These are phyloP conservation scores for Oenanthe sinensis DNA, from an alignment of 129 eudicot genomes.

Conservation along the genomic window DNA sequence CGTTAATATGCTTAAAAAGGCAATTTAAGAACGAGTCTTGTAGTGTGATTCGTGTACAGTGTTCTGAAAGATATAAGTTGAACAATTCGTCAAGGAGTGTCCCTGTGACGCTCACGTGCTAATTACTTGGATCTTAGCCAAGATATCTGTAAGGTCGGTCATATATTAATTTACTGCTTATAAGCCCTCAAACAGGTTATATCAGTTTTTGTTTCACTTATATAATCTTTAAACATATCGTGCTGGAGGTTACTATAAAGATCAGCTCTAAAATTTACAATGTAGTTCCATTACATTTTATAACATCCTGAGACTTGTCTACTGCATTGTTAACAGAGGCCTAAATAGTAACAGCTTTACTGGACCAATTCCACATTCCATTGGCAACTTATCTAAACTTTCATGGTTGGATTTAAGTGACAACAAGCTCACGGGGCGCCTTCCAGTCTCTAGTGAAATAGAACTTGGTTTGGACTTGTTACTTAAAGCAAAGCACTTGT, in stretches of 20 bases:
- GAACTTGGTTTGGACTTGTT: constrained; percentile 66
- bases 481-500: constrained; percentile 68
- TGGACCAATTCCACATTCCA: constrained; percentile 65
- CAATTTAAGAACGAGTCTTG: neutral
- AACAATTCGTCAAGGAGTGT: neutral
- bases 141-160: neutral
- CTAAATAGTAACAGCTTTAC: constrained; percentile 57
- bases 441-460: constrained; percentile 58
- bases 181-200: neutral
- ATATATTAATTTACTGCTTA: neutral
- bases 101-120: neutral
- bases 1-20: neutral
- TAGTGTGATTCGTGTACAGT: neutral
- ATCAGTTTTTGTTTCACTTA: neutral
- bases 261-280: neutral
- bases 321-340: constrained; percentile 38
- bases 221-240: neutral
- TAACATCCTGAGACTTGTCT: neutral
- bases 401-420: constrained; percentile 84
- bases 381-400: constrained; percentile 50
- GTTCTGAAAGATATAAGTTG: neutral
- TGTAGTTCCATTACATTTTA: neutral
- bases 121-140: neutral
- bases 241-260: neutral
- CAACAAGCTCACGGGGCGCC: constrained; percentile 57